Evolutionary conservation across 345 rosid genomes (phyloP).

Genomic region (Euphorbia tirucalli): DNA sequence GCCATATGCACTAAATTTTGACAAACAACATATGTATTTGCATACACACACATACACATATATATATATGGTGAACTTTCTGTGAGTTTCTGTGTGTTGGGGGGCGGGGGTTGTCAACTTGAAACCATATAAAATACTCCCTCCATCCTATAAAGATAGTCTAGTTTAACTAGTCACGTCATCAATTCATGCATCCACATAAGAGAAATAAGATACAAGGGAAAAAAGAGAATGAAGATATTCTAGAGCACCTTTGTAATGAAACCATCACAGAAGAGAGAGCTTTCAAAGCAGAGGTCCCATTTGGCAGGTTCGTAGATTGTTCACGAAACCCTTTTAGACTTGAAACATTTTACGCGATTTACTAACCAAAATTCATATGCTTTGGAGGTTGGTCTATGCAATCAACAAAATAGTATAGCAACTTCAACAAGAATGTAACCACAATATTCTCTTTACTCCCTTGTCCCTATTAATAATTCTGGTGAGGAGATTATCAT

Average conservation of each 20-base stretch:
- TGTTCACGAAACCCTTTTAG: slow-evolving; percentile 53
- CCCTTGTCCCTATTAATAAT: slow-evolving; percentile 3
- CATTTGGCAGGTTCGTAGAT: slow-evolving; percentile 45
- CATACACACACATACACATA: too few species aligned
- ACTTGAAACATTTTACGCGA: slow-evolving; percentile 71
- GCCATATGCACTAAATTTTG: background rate
- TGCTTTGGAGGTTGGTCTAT: slow-evolving; percentile 76
- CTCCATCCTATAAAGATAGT: too few species aligned
- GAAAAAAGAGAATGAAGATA: background rate
- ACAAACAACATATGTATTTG: too few species aligned
- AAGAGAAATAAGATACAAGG: background rate
- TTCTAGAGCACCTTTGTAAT: slow-evolving; percentile 59
- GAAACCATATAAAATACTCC: background rate
- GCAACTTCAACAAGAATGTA: slow-evolving; percentile 2
- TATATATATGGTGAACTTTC: too few species aligned
- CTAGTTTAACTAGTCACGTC: too few species aligned
- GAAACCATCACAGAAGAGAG: slow-evolving; percentile 76
- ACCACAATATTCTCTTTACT: background rate
- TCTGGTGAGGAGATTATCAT: background rate
- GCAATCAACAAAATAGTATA: slow-evolving; percentile 19
- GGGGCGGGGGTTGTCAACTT: too few species aligned
- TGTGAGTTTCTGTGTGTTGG: too few species aligned
- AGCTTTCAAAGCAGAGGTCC: slow-evolving; percentile 54
- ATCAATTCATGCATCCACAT: background rate
- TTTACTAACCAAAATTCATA: slow-evolving; percentile 53